Conservation (phyloP, 495 filamentous ascomycete genomes). For the Podospora australis region DNA sequence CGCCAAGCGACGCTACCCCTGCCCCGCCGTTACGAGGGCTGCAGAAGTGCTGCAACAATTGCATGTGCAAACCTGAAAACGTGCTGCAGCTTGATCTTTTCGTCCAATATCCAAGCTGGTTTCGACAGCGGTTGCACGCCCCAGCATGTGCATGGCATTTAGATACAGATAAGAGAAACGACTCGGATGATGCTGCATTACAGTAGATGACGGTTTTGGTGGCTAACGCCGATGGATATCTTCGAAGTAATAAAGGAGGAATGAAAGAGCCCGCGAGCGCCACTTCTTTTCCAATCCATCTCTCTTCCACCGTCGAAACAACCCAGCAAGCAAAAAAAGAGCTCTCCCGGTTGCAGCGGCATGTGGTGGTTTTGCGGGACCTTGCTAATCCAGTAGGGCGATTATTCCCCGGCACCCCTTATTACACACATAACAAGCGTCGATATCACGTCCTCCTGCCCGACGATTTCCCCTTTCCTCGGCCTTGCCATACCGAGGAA, state of each 20-base stretch:
- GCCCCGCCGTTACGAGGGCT: conserved; percentile 14
- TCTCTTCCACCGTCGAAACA: too few species aligned
- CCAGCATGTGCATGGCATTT: too few species aligned
- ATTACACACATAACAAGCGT: conserved; percentile 1
- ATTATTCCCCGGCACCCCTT: not conserved
- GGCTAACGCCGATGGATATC: too few species aligned
- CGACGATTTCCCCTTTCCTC: not conserved
- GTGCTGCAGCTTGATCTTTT: not conserved
- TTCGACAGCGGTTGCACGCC: too few species aligned
- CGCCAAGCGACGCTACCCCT: conserved; percentile 1
- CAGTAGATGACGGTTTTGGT: too few species aligned
- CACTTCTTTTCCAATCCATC: too few species aligned
- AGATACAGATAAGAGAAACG: too few species aligned
- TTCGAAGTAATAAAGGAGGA: too few species aligned
- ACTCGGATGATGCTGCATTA: too few species aligned
- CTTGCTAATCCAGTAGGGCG: not conserved
- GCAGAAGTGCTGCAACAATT: conserved; percentile 9
- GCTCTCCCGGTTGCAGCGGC: not conserved
- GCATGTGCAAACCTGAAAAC: conserved; percentile 12
- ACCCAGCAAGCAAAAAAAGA: too few species aligned
- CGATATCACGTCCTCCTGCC: not conserved
- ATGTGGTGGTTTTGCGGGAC: not conserved
- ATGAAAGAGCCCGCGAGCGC: too few species aligned
- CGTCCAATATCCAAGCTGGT: not conserved
- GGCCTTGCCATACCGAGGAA: conserved; percentile 3